These are phyloP conservation scores for Tanozyma kutaoensis DNA, from an alignment of 805 yeast genomes.

Conservation along the genomic window DNA sequence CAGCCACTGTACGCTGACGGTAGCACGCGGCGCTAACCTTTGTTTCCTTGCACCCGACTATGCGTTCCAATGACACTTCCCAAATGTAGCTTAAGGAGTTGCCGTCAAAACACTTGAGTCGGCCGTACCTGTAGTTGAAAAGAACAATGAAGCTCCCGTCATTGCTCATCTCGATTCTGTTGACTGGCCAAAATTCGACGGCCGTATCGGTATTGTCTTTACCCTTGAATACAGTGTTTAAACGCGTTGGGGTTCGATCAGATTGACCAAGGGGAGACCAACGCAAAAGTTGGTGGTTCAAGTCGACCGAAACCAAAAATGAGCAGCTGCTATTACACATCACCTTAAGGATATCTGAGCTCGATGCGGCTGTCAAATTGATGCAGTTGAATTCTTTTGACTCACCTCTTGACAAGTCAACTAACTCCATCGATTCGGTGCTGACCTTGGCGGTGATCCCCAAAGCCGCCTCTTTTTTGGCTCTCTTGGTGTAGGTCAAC, in stretches of 20 bases:
- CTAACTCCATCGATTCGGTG: background rate
- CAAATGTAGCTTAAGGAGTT: conserved; percentile 41
- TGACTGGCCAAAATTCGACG: conserved; percentile 47
- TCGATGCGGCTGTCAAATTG: conserved; percentile 31
- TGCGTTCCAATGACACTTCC: conserved; percentile 27
- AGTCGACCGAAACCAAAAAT: conserved; percentile 55
- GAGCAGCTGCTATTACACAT: conserved; percentile 47
- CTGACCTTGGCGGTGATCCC: conserved; percentile 1
- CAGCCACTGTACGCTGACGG: conserved; percentile 40
- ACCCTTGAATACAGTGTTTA: conserved; percentile 27
- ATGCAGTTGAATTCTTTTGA: conserved; percentile 16
- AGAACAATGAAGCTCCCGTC: conserved; percentile 48
- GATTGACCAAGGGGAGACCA: conserved; percentile 52
- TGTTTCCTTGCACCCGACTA: conserved; percentile 7
- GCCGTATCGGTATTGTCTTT: conserved; percentile 13
- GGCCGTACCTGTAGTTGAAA: conserved; percentile 34
- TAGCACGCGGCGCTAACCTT: conserved; percentile 46
- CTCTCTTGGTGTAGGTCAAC: conserved; percentile 8
- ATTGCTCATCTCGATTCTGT: conserved; percentile 40
- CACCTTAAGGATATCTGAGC: conserved; percentile 48
- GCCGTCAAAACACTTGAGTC: conserved; percentile 51
- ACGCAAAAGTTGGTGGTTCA: conserved; percentile 57
- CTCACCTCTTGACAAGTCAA: conserved; percentile 4
- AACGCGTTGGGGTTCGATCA: conserved; percentile 6
- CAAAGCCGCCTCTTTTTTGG: conserved; percentile 2